Conservation (phyloP, 2,329 filamentous ascomycete genomes). For the Trichoderma sp. region DNA sequence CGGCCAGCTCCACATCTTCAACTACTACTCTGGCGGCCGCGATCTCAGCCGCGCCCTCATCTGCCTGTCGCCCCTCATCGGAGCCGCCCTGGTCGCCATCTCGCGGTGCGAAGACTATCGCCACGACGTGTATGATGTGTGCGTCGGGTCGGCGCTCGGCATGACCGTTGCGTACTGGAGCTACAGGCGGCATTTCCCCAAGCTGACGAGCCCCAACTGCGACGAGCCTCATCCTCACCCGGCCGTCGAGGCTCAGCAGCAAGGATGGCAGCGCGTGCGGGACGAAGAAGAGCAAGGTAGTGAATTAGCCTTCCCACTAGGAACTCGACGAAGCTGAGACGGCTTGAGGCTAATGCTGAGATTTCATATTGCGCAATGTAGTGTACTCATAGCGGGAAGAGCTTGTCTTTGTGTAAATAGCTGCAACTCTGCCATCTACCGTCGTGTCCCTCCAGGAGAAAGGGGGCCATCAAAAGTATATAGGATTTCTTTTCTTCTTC, state of each 20-base stretch:
- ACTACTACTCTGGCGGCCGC: constrained; percentile 44
- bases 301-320: constrained; percentile 30
- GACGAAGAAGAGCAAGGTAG: constrained; percentile 57
- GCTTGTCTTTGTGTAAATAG: background rate
- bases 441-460: background rate
- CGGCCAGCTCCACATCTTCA: constrained; percentile 64
- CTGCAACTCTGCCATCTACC: background rate
- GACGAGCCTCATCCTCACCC: constrained; percentile 59
- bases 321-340: background rate
- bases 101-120: constrained; percentile 70
- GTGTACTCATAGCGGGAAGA: background rate
- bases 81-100: constrained; percentile 67
- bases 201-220: constrained; percentile 53
- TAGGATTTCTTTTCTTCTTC: background rate
- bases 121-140: constrained; percentile 71
- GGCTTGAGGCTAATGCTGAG: background rate
- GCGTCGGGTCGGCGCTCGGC: constrained; percentile 61
- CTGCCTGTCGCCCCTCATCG: constrained; percentile 60
- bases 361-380: background rate
- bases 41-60: constrained; percentile 59
- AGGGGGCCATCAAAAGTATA: background rate
- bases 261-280: constrained; percentile 47
- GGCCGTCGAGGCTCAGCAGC: constrained; percentile 35
- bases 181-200: constrained; percentile 65
- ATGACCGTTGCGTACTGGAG: constrained; percentile 64